Evolutionary conservation across 2,329 filamentous ascomycete genomes (phyloP).

Genomic region (Pseudopithomyces maydicus): DNA sequence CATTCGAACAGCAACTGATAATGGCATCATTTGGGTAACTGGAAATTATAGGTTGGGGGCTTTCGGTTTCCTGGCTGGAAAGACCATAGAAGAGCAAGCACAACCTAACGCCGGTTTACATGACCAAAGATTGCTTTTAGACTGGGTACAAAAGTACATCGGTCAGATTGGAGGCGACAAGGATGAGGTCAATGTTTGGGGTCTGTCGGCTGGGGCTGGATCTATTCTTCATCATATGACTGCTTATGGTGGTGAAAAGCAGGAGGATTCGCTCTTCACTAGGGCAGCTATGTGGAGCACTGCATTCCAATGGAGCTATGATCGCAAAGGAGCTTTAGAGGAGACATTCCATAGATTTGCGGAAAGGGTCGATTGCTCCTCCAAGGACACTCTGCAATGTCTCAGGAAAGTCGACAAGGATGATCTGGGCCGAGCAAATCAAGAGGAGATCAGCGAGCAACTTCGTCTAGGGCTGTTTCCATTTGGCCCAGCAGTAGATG

Average conservation of each 20-base stretch:
- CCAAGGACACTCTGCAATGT: too few relatives aligned
- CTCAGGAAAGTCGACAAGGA: too few relatives aligned
- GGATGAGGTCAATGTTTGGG: conserved; percentile 51
- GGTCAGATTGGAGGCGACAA: conserved; percentile 52
- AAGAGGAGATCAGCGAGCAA: too few relatives aligned
- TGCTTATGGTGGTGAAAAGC: conserved; percentile 18
- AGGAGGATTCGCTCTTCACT: not conserved
- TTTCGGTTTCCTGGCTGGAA: conserved; percentile 70
- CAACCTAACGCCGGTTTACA: conserved; percentile 70
- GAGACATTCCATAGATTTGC: too few relatives aligned
- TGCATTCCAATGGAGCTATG: too few relatives aligned
- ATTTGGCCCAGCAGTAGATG: too few relatives aligned
- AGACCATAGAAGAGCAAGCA: conserved; percentile 55
- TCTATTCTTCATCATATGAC: conserved; percentile 19
- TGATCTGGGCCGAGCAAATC: too few relatives aligned
- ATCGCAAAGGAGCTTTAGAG: too few relatives aligned
- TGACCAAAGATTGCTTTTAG: conserved; percentile 63
- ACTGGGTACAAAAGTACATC: conserved; percentile 57
- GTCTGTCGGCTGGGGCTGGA: conserved; percentile 14
- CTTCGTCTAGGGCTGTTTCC: too few relatives aligned
- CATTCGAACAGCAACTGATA: conserved; percentile 27
- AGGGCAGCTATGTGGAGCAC: too few relatives aligned
- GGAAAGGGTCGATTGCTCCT: too few relatives aligned
- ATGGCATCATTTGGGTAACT: conserved; percentile 69
- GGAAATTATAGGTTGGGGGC: conserved; percentile 77